phyloP scores from a whole-genome alignment of 768 basidiomycete species.

The Stropharia rugosoannulata region DNA sequence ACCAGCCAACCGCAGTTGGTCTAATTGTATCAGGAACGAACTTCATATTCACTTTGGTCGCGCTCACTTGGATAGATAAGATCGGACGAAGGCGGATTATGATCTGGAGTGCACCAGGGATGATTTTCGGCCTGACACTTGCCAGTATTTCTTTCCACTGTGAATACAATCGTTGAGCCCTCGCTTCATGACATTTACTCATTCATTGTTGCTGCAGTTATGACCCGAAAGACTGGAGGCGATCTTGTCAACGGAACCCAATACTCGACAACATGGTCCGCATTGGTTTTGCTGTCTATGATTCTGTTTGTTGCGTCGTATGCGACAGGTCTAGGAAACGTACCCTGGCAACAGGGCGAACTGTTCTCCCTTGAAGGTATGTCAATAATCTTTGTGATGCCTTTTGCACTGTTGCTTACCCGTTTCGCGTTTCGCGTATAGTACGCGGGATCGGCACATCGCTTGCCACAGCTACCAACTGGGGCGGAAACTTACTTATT shows the following conservation, averaged over 20 bases:
- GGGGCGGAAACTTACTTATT: conserved; percentile 76
- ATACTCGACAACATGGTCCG: conserved; percentile 64
- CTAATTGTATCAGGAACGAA: conserved; percentile 79
- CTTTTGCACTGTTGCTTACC: not conserved
- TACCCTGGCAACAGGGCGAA: conserved; percentile 89
- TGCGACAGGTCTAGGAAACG: conserved; percentile 75
- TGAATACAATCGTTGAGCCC: conserved; percentile 29
- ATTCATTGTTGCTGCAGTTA: conserved; percentile 30
- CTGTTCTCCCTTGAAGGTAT: conserved; percentile 74
- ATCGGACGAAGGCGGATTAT: conserved; percentile 72
- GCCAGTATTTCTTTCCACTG: conserved; percentile 68
- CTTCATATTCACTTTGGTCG: conserved; percentile 75
- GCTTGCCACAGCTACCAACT: conserved; percentile 74
- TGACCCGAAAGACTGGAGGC: conserved; percentile 62
- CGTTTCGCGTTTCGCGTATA: too few relatives aligned
- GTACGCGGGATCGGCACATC: conserved; percentile 79
- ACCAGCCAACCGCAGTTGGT: conserved; percentile 80
- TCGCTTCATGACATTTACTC: not conserved
- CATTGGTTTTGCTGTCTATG: conserved; percentile 76
- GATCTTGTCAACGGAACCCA: conserved; percentile 55
- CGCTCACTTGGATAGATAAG: conserved; percentile 71
- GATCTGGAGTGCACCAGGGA: conserved; percentile 69
- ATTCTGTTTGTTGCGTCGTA: conserved; percentile 82
- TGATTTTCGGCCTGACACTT: conserved; percentile 64
- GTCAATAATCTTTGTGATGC: conserved; percentile 4